phyloP scores from a whole-genome alignment of 2,329 filamentous ascomycete species.

The Aspergillus alliaceus region DNA sequence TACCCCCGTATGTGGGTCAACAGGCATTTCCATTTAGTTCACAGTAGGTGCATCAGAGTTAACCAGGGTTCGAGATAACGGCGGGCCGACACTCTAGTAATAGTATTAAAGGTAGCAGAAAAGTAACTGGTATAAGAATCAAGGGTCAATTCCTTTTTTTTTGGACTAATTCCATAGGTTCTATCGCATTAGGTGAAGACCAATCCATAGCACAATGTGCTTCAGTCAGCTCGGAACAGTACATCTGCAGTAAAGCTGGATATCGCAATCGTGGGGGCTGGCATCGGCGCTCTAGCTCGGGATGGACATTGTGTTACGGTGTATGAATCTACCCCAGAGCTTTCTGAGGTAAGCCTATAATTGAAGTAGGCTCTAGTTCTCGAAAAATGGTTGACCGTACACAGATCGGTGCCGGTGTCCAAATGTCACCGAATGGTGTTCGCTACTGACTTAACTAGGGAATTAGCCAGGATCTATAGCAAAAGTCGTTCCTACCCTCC shows the following conservation, averaged over 20 bases:
- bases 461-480: conserved; percentile 25
- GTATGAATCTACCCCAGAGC: not conserved
- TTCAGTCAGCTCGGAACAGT: not conserved
- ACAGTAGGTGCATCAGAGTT: not conserved
- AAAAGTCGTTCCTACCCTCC: conserved; percentile 15
- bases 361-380: not conserved
- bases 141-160: not conserved
- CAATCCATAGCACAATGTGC: not conserved
- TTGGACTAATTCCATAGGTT: not conserved
- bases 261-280: not conserved
- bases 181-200: not conserved
- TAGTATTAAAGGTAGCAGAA: not conserved
- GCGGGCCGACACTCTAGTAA: not conserved
- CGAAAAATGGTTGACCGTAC: not conserved
- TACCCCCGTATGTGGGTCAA: not conserved
- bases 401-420: conserved; percentile 36
- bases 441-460: conserved; percentile 42
- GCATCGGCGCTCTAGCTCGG: not conserved
- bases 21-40: not conserved
- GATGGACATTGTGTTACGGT: not conserved
- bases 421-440: conserved; percentile 45
- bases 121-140: not conserved
- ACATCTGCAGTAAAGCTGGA: not conserved
- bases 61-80: not conserved
- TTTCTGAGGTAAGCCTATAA: not conserved